Conservation (phyloP, 352 stramenopile genomes). For the Pythium oligandrum region DNA sequence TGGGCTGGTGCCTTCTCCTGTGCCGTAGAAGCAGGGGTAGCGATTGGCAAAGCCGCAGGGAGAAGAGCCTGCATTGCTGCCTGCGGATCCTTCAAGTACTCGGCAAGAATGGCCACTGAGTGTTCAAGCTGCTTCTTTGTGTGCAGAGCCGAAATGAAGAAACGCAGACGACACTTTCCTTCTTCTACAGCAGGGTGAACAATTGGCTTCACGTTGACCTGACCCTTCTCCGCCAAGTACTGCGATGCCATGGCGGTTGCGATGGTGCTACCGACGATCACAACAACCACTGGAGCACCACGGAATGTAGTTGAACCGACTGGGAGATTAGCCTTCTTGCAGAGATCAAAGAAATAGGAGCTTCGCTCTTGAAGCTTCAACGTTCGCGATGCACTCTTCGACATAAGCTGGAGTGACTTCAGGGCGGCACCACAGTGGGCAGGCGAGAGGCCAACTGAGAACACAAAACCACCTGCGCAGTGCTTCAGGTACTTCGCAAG, state of each 20-base stretch:
- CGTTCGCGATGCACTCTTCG: conserved; percentile 48
- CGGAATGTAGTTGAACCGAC: conserved; percentile 60
- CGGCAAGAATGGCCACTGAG: conserved; percentile 31
- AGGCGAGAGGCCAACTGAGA: conserved; percentile 47
- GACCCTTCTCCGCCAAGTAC: conserved; percentile 37
- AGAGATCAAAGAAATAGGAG: conserved; percentile 73
- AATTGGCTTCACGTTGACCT: conserved; percentile 82
- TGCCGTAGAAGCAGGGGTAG: too few relatives aligned
- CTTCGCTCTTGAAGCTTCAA: conserved; percentile 58
- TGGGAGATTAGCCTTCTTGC: conserved; percentile 51
- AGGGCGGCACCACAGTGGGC: conserved; percentile 63
- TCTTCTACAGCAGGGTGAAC: conserved; percentile 84
- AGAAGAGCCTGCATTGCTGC: conserved; percentile 2
- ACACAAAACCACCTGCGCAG: conserved; percentile 37
- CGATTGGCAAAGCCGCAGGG: too few relatives aligned
- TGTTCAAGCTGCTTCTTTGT: conserved; percentile 63
- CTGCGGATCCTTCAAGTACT: conserved; percentile 21
- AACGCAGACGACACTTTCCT: conserved; percentile 78
- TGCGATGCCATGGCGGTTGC: conserved; percentile 70
- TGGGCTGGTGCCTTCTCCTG: too few relatives aligned
- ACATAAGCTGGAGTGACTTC: conserved; percentile 68
- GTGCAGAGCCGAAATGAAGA: conserved; percentile 82
- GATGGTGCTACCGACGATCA: conserved; percentile 76
- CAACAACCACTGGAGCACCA: conserved; percentile 71
- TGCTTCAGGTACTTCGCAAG: conserved; percentile 36